Percentiles rank a stretch among this genome's conserved stretches.
Conservation (phyloP, 345 rosid species). For the Erodium maritimum region DNA sequence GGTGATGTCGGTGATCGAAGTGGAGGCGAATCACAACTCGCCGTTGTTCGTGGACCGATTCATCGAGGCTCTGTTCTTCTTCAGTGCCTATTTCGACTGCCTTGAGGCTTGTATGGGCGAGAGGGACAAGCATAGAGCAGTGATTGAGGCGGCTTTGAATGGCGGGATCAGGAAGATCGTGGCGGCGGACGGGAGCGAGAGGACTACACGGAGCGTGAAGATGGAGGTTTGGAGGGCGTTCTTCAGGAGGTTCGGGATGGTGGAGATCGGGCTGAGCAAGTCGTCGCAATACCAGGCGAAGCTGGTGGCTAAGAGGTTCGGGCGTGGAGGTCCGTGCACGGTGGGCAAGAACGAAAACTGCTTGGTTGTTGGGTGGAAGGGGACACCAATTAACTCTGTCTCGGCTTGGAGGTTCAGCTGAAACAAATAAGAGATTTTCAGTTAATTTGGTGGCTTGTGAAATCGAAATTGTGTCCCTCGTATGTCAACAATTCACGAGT, state of each 20-base stretch:
- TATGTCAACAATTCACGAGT: too few relatives aligned
- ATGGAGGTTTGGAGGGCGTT: conserved; percentile 39
- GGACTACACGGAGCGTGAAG: conserved; percentile 27
- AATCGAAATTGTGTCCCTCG: too few relatives aligned
- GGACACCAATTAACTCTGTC: conserved; percentile 32
- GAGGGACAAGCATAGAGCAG: conserved; percentile 4
- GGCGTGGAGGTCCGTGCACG: conserved; percentile 12
- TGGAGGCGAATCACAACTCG: conserved; percentile 46
- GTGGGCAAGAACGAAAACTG: conserved; percentile 23
- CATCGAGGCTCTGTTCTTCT: conserved; percentile 40
- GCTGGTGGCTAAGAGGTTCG: conserved; percentile 19
- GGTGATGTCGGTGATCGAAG: conserved; percentile 33
- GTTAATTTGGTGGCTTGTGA: too few relatives aligned
- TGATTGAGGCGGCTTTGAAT: conserved; percentile 11
- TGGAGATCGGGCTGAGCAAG: conserved; percentile 34
- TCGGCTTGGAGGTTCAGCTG: conserved; percentile 36
- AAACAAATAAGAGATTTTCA: too few relatives aligned
- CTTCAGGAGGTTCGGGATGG: conserved; percentile 32
- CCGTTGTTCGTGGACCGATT: conserved; percentile 32
- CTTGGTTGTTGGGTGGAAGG: conserved; percentile 33
- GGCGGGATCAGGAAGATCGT: conserved; percentile 22
- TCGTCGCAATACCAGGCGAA: conserved; percentile 26
- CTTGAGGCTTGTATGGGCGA: conserved; percentile 23
- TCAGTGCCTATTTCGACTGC: conserved; percentile 36
- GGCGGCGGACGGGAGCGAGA: conserved; percentile 24